Evolutionary conservation across 179 eudicot species (phyloP), one percentile per base, ranked within the genome.

Genomic region (Silene coronaria): DNA sequence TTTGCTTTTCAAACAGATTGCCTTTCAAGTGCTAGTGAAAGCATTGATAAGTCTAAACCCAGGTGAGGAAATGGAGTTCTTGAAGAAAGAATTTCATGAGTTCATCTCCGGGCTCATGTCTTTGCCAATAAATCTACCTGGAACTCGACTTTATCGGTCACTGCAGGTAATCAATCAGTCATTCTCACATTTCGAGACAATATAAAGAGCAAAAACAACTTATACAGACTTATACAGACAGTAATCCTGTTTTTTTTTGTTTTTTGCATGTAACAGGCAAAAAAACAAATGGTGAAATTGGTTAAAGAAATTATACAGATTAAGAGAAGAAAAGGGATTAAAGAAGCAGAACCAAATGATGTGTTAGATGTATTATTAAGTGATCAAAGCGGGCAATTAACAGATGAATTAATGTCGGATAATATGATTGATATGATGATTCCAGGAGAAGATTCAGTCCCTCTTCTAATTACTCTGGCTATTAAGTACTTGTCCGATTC

Each of bases 371-470:
- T 86, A n/a, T 76, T 95, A 78, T 75, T 94, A 17, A 85, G 72
- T 45, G 93, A 93, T 73, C 78, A 80, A 64, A 89, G 91, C 79
- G 95, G 88, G 66, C 71, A 81, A 71, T 82, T 95, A 70, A 88
- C 91, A 71, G 95, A 90, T 59, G 90, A 92, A 42, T 57, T 95
- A 63, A 89, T 95, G 67, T 86, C 96, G 0, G 94, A 89, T 76
- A 95, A 95, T 73, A 89, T 95, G 82, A 87, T 92, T 77, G 99
- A 95, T 75, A 87, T 95, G 83, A 95, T 95, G 97, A 95, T 95
- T 17, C 99, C 99, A 1, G 99, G 99, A 2, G 93, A 95, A 76
- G 99, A 91, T 85, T 95, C 99, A 0, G 97, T 95, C 8, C 99
- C 99, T 1, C 77, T 89, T 63, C 95, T 92, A 28, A 89, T 92